Base-by-base conservation (phyloP, 768 basidiomycete genomes). In the Lactarius psammicola region DNA sequence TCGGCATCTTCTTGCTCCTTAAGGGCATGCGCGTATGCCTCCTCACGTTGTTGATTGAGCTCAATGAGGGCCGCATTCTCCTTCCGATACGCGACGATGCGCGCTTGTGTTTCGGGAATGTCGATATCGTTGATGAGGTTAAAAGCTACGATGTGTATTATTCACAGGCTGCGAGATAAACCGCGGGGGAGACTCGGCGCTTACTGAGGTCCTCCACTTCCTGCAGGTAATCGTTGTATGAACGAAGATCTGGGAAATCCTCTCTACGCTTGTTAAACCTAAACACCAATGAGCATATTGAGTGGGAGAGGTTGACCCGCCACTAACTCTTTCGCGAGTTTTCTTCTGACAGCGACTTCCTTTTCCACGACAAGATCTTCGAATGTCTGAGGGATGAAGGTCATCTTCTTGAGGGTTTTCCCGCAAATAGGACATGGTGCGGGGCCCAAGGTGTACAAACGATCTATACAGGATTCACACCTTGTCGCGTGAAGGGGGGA, bases 381-480 rank as follows among this genome's bases (percentile, higher is more conserved):
- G 65, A 96, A 97, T 5, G 94, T 95, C 74, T 96, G 95, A 0
- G 94, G 93, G 18, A 87, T 90, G 74, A 98, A 99, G n/a, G 93
- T 92, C 30, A 94, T 83, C 74, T 98, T 98, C 23, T 97, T 80
- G 59, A 98, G 81, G 20, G 90, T 85, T 72, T 88, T 92, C 60
- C 84, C 86, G 76, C 97, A 99, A 63, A 94, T 87, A 20, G 97
- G 97, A 81, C 97, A 98, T 3, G 94, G 94, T 2, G 94, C 95
- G 2, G 97, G 95, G 2, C 96, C 95, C 4, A 98, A 84, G 1
- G 95, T 96, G 77, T 96, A 99, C 46, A 98, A 76, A 9, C 95
- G 87, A 76, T 98, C 97, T 72, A 99, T 97, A 76, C 97, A 99
- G 1, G 93, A 94, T 80, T 98, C 96, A 79, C 97, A 98, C 93